Conservation (phyloP, 371 early-diverging fungal genomes). For the Choanephora cucurbitarum region DNA sequence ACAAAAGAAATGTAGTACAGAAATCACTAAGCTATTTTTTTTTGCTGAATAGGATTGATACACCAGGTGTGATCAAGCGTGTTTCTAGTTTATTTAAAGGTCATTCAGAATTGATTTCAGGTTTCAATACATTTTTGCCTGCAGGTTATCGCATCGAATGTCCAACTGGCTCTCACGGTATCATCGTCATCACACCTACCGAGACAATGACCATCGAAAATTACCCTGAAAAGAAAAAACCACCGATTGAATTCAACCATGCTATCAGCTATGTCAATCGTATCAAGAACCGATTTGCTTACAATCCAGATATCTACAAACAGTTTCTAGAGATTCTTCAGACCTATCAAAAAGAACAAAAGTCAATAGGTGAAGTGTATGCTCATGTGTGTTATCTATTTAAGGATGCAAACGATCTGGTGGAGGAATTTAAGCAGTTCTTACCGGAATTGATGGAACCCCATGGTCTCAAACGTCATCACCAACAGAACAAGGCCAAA, state of each 20-base stretch:
- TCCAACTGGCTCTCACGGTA: conserved; percentile 69
- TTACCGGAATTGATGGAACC: conserved; percentile 65
- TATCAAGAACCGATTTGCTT: conserved; percentile 91
- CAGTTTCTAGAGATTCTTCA: conserved; percentile 94
- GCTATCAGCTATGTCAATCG: conserved; percentile 98
- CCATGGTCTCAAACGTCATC: neutral
- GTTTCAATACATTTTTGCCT: conserved; percentile 99
- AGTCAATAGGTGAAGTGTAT: conserved; percentile 87
- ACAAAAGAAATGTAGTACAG: too few relatives aligned
- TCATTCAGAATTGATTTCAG: conserved; percentile 91
- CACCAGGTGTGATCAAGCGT: conserved; percentile 97
- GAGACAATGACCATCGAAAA: conserved; percentile 37
- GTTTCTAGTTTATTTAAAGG: conserved; percentile 95
- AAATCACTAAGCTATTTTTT: too few relatives aligned
- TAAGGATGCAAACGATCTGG: conserved; percentile 77
- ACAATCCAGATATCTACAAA: conserved; percentile 91
- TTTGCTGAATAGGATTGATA: conserved; percentile 75
- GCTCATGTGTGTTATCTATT: conserved; percentile 88
- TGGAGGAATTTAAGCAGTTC: conserved; percentile 97
- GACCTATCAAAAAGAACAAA: conserved; percentile 91
- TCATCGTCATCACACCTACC: conserved; percentile 87
- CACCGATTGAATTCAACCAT: conserved; percentile 92
- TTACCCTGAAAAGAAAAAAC: conserved; percentile 15
- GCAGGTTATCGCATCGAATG: conserved; percentile 95
- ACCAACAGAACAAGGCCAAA: conserved; percentile 1